Evolutionary conservation across 331 rosid species (phyloP), one percentile per base, ranked within the genome.

Genomic region (Arachis monticola): DNA sequence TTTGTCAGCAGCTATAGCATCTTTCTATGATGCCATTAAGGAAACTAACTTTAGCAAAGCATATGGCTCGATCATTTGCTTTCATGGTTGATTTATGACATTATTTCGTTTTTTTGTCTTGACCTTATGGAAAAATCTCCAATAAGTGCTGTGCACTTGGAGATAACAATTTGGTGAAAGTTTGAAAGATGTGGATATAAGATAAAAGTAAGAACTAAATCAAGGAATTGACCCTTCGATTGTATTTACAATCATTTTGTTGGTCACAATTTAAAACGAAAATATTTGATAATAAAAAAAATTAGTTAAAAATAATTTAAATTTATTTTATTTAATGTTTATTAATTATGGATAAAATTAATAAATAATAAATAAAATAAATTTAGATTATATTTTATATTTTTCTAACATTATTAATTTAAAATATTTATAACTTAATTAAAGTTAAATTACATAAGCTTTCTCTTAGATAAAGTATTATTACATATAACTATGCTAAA

Each of bases 81-180:
- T 77, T 80, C 78, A 64, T 35, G 4, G 40, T 35, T 35, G 40
- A 35, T 35, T 69, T 35, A 45, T 73, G 81, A 77, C 75, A 77
- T 69, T 73, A 22, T 22, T 22, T 22, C 69, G 30, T 32, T 3
- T 10, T 80, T 84, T 77, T 80, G 85, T 77, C 83, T 70, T 81
- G 51, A 74, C 83, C 67, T 51, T 35, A n/a, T 10, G 14, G 5
- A 35, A 35, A 35, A 73, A 73, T 55, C 53, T 68, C 80, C 80
- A 84, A 72, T 80, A 62, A 72, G 42, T 72, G 64, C 3, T 45
- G 72, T 57, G 80, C 72, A 80, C 75, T 56, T 83, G 80, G 75
- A 76, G 62, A 27, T 67, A 27, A 61, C 79, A 76, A 80, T 72
- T 79, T 56, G 47, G 61, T 55, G 73, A 61, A 72, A 83, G 82